These are phyloP conservation scores for Cladophialophora psammophila DNA, from an alignment of 2,329 filamentous ascomycete genomes.

Conservation along the genomic window DNA sequence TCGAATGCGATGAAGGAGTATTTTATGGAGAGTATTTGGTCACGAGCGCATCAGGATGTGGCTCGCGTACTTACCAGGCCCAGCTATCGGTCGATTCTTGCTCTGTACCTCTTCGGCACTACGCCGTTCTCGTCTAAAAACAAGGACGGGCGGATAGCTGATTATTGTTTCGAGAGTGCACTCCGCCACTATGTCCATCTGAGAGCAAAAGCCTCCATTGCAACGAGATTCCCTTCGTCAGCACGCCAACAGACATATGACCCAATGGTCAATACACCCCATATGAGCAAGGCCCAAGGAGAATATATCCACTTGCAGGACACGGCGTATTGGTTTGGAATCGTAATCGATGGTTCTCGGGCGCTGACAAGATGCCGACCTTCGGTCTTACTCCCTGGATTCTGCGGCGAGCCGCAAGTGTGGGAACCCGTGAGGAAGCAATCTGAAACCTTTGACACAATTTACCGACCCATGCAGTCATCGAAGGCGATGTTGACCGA, in stretches of 20 bases:
- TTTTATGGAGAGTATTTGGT: slow-evolving; percentile 13
- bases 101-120: slow-evolving; percentile 24
- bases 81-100: slow-evolving; percentile 24
- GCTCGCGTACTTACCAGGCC: slow-evolving; percentile 5
- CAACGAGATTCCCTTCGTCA: not conserved
- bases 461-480: not conserved
- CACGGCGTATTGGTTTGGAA: slow-evolving; percentile 27
- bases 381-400: slow-evolving; percentile 21
- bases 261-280: not conserved
- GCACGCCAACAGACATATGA: not conserved
- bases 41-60: slow-evolving; percentile 15
- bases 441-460: not conserved
- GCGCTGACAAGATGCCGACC: slow-evolving; percentile 19
- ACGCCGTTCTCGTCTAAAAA: slow-evolving; percentile 13
- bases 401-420: slow-evolving; percentile 13
- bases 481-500: slow-evolving; percentile 12
- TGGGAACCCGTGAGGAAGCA: slow-evolving; percentile 11
- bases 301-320: slow-evolving; percentile 19
- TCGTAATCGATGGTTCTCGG: slow-evolving; percentile 20
- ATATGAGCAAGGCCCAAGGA: not conserved
- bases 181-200: not conserved
- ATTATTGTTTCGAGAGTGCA: not conserved
- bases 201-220: not conserved
- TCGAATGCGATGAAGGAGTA: not conserved
- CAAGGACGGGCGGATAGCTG: not conserved